These are phyloP conservation scores for Fusarium nodosum DNA, from an alignment of 2,329 filamentous ascomycete species.

Conservation along the genomic window DNA sequence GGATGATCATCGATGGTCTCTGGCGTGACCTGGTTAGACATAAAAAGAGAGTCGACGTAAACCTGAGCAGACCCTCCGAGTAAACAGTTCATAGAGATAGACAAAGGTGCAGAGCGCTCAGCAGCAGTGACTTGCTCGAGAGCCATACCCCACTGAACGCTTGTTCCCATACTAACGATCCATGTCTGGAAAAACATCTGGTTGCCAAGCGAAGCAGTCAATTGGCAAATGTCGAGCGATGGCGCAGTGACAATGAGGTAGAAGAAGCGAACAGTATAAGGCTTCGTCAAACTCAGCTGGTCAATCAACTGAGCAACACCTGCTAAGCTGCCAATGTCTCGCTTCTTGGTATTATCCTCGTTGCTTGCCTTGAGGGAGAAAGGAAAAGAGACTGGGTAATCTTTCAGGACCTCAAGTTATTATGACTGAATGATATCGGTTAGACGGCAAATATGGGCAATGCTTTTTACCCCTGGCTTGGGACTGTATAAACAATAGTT, in stretches of 20 bases:
- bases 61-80: slow-evolving; percentile 18
- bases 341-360: not conserved
- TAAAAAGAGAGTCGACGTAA: slow-evolving; percentile 38
- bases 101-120: not conserved
- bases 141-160: slow-evolving; percentile 12
- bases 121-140: slow-evolving; percentile 9
- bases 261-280: slow-evolving; percentile 38
- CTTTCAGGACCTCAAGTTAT: too few relatives aligned
- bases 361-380: not conserved
- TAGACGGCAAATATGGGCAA: too few relatives aligned
- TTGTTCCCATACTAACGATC: not conserved
- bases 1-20: slow-evolving; percentile 23
- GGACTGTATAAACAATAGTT: too few relatives aligned
- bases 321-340: not conserved
- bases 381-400: too few relatives aligned
- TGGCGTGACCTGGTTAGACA: slow-evolving; percentile 37
- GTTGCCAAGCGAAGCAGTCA: slow-evolving; percentile 29
- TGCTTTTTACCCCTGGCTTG: too few relatives aligned
- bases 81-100: slow-evolving; percentile 13
- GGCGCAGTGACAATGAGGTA: slow-evolving; percentile 3
- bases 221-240: slow-evolving; percentile 14
- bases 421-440: too few relatives aligned
- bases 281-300: slow-evolving; percentile 3
- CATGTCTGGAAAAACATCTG: slow-evolving; percentile 10
- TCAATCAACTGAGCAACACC: slow-evolving; percentile 17